These are phyloP conservation scores for Blastocystis sp. DNA, from an alignment of 352 stramenopile genomes.

Conservation along the genomic window DNA sequence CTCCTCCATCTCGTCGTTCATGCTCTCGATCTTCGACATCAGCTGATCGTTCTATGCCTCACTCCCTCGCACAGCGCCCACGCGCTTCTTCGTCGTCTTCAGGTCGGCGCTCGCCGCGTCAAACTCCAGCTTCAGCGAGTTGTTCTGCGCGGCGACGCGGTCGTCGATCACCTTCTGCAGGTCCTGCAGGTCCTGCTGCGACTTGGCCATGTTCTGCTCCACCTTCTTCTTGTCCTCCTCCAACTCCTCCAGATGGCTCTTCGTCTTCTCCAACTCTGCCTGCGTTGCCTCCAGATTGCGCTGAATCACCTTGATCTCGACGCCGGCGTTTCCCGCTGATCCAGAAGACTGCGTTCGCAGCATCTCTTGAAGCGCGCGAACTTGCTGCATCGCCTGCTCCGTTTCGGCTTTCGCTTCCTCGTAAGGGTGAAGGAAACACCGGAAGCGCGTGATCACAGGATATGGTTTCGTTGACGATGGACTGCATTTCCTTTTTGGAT, in stretches of 20 bases:
- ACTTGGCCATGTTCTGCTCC: constrained; percentile 46
- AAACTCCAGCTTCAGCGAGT: constrained; percentile 28
- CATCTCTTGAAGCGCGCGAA: constrained; percentile 66
- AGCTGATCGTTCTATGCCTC: constrained; percentile 31
- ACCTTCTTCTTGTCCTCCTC: constrained; percentile 39
- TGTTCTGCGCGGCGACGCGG: background rate
- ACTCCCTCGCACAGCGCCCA: background rate
- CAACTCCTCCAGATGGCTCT: constrained; percentile 4
- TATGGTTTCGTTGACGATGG: constrained; percentile 51
- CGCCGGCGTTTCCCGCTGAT: background rate
- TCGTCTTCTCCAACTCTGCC: constrained; percentile 36
- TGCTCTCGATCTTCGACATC: background rate
- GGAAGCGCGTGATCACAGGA: background rate
- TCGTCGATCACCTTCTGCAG: constrained; percentile 15
- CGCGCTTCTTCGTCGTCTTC: background rate
- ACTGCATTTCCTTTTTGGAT: constrained; percentile 66
- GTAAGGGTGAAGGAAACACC: constrained; percentile 27
- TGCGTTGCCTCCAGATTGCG: constrained; percentile 55
- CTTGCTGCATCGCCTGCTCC: constrained; percentile 57
- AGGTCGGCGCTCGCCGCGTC: background rate
- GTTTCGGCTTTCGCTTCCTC: constrained; percentile 32
- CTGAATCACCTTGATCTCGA: constrained; percentile 58
- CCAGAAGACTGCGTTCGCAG: constrained; percentile 28
- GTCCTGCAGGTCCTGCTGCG: constrained; percentile 36
- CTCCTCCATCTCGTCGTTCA: constrained; percentile 37